A percentile compares a stretch with the other conserved stretches of the same genome.
phyloP scores from a whole-genome alignment of 257 asterid genomes.

The Thymus mandschuricus region DNA sequence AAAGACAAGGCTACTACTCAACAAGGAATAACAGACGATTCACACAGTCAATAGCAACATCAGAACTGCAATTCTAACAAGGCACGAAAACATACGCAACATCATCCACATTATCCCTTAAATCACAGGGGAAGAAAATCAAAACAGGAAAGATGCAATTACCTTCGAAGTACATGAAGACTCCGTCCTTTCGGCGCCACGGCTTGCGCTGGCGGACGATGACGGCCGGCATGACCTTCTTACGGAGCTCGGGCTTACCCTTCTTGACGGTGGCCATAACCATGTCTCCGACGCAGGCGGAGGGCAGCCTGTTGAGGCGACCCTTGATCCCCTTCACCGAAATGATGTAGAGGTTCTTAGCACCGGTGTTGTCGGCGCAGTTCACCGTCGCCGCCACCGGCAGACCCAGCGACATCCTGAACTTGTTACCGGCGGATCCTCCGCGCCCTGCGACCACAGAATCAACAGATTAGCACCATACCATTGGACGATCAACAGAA shows the following conservation, averaged over 20 bases:
- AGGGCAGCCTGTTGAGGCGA: constrained; percentile 67
- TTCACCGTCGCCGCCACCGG: constrained; percentile 78
- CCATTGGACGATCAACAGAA: too few relatives aligned
- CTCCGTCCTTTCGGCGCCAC: constrained; percentile 83
- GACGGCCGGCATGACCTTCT: constrained; percentile 78
- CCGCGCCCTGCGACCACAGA: constrained; percentile 54
- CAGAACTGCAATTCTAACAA: not conserved
- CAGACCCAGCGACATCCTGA: constrained; percentile 74
- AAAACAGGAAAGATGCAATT: not conserved
- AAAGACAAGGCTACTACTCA: not conserved
- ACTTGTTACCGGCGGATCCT: constrained; percentile 74
- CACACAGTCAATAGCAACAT: not conserved
- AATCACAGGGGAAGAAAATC: not conserved
- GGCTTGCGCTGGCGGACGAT: constrained; percentile 76
- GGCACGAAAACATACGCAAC: not conserved
- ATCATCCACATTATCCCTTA: not conserved
- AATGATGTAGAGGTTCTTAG: constrained; percentile 66
- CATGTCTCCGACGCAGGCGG: constrained; percentile 79
- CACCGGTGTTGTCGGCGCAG: constrained; percentile 71
- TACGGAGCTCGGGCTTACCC: constrained; percentile 76
- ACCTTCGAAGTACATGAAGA: constrained; percentile 78
- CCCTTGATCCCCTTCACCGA: constrained; percentile 76
- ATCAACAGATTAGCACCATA: not conserved
- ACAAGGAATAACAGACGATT: not conserved
- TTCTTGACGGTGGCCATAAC: constrained; percentile 80